Evolutionary conservation across 805 yeast species (phyloP), one percentile per base, ranked within the genome.

Genomic region (Suhomyces kilbournensis): DNA sequence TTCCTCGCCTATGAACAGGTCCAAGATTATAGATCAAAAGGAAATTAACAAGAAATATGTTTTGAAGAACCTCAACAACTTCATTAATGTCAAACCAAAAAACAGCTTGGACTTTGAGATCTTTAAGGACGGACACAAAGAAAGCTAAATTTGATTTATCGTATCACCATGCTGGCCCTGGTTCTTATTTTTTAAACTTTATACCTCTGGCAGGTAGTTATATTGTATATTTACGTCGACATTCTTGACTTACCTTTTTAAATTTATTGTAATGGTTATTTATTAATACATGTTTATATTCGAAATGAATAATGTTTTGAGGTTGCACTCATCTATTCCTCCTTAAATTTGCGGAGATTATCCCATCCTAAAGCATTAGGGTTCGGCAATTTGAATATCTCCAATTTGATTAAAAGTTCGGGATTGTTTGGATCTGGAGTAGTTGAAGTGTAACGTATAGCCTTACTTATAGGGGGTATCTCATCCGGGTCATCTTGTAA

Each of bases 321-420:
- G 22, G 23, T 38, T 7, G 23, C 20, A 38, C 7, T 17, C 8
- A 38, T 10, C 26, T 46, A 46, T 19, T 52, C 50, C 22, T 47
- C 56, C 23, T 51, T 57, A 58, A 66, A 75, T 58, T 71, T 72
- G 49, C 68, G 63, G 46, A 75, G 57, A 53, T 75, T 75, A 51
- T 73, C 79, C 79, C 79, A 75, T 3, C 72, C 79, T 42, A 75
- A 50, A 12, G 71, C 60, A 53, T 75, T 75, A 38, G 76, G 70
- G 57, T 75, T 75, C 2, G 79, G 79, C 40, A 75, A 64, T 59
- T 72, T 74, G 15, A 75, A 59, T 12, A 75, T 63, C 53, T 75
- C 79, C 32, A 74, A 59, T 54, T 67, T 71, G 46, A 67, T 71
- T 47, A 73, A 62, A 9, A 64, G 46, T 45, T 72, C 73, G 0